A percentile compares a stretch with the other conserved stretches of the same genome.
phyloP scores from a whole-genome alignment of 768 basidiomycete genomes.

The Leccinum ochraceum region DNA sequence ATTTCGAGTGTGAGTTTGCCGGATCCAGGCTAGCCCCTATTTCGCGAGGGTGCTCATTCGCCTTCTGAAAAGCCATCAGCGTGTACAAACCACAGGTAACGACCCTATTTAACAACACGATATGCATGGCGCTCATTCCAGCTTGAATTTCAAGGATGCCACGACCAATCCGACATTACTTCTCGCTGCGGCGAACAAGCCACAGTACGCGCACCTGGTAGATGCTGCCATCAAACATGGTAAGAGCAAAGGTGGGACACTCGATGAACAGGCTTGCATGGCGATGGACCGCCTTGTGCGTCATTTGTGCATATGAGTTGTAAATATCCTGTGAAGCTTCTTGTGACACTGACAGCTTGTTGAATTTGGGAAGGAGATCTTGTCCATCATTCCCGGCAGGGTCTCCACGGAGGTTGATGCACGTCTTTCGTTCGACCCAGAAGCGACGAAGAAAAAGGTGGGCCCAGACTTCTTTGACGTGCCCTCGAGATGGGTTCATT shows the following conservation, averaged over 20 bases:
- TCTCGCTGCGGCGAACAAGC: constrained; percentile 85
- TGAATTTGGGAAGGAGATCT: constrained; percentile 93
- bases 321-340: neutral
- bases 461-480: neutral
- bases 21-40: constrained; percentile 19
- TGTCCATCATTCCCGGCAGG: constrained; percentile 91
- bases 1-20: constrained; percentile 67
- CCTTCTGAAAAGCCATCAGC: constrained; percentile 64
- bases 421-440: constrained; percentile 90
- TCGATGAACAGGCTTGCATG: constrained; percentile 71
- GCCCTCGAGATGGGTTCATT: neutral
- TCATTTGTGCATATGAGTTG: neutral
- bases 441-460: constrained; percentile 82
- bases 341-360: constrained; percentile 46
- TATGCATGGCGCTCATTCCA: neutral
- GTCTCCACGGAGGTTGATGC: constrained; percentile 99
- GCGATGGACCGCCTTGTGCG: neutral
- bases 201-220: constrained; percentile 77
- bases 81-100: constrained; percentile 88
- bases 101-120: neutral
- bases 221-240: constrained; percentile 69
- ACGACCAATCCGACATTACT: constrained; percentile 96
- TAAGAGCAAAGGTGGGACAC: constrained; percentile 74
- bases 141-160: constrained; percentile 61
- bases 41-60: neutral